phyloP scores from a whole-genome alignment of 2,329 filamentous ascomycete species.

The Aspergillus neoniger region DNA sequence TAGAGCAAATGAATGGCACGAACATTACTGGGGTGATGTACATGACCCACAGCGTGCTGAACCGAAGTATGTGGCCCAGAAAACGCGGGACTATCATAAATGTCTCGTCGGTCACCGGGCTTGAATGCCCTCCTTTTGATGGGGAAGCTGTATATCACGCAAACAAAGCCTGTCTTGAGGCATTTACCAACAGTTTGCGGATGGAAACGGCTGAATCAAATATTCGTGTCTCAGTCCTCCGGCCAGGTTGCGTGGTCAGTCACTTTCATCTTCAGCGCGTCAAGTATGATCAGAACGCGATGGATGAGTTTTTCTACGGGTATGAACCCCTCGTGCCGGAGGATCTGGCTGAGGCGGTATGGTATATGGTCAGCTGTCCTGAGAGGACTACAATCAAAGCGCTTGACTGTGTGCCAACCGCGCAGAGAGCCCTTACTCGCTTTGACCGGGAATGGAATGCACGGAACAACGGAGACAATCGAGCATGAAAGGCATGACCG shows the following conservation, averaged over 20 bases:
- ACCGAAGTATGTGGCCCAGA: slow-evolving; percentile 43
- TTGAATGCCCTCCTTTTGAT: slow-evolving; percentile 52
- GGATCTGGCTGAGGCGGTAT: too few species aligned
- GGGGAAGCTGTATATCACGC: slow-evolving; percentile 55
- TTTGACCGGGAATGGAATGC: too few species aligned
- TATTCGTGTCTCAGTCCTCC: slow-evolving; percentile 50
- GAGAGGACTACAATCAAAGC: too few species aligned
- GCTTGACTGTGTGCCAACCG: too few species aligned
- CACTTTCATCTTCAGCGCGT: slow-evolving; percentile 53
- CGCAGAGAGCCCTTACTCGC: too few species aligned
- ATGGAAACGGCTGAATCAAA: slow-evolving; percentile 51
- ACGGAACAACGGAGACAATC: too few species aligned
- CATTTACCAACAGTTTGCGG: slow-evolving; percentile 52
- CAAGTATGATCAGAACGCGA: slow-evolving; percentile 45
- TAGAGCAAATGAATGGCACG: slow-evolving; percentile 50
- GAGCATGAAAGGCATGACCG: too few species aligned
- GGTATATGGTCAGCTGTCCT: too few species aligned
- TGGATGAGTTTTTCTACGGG: slow-evolving; percentile 49
- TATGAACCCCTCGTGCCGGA: slow-evolving; percentile 22
- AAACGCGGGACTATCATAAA: slow-evolving; percentile 52
- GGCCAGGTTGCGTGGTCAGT: slow-evolving; percentile 52
- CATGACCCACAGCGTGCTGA: slow-evolving; percentile 49
- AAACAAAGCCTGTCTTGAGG: slow-evolving; percentile 52
- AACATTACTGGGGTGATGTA: slow-evolving; percentile 54
- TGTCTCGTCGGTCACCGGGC: slow-evolving; percentile 49